phyloP scores from a whole-genome alignment of 768 basidiomycete genomes.

The Mycena vitilis region DNA sequence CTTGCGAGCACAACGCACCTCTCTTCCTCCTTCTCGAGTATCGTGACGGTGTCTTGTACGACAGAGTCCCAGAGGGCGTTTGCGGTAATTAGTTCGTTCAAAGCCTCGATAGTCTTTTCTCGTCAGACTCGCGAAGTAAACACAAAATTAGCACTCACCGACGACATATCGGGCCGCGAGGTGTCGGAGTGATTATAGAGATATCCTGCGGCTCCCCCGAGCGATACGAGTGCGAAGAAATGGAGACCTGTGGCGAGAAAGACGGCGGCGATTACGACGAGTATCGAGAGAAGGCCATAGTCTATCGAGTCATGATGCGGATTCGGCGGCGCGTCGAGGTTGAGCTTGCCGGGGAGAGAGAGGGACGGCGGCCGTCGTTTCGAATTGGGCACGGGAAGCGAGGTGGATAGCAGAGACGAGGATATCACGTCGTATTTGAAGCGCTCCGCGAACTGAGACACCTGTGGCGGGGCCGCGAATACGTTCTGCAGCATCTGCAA shows the following conservation, averaged over 20 bases:
- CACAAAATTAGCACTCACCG: conserved; percentile 53
- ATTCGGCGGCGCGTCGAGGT: conserved; percentile 39
- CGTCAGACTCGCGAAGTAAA: conserved; percentile 25
- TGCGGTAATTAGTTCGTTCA: conserved; percentile 75
- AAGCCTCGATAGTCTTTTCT: conserved; percentile 70
- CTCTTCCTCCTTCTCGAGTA: conserved; percentile 77
- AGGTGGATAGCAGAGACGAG: conserved; percentile 76
- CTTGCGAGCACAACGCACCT: conserved; percentile 53
- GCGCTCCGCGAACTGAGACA: conserved; percentile 73
- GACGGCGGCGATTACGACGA: conserved; percentile 51
- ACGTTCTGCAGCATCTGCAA: conserved; percentile 52
- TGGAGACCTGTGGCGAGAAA: conserved; percentile 59
- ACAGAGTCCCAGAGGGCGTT: conserved; percentile 81
- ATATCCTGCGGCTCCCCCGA: conserved; percentile 53
- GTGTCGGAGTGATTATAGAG: conserved; percentile 46
- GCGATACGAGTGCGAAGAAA: conserved; percentile 50
- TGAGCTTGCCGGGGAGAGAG: conserved; percentile 62
- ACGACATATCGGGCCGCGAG: conserved; percentile 63
- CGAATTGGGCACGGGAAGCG: conserved; percentile 57
- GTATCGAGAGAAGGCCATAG: conserved; percentile 54
- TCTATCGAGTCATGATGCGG: conserved; percentile 48
- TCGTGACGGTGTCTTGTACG: conserved; percentile 73
- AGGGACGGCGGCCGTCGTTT: conserved; percentile 48
- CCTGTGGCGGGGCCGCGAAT: conserved; percentile 50
- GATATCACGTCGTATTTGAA: conserved; percentile 90